phyloP scores from a whole-genome alignment of 2,329 filamentous ascomycete species.

The Pezicula carpinea region DNA sequence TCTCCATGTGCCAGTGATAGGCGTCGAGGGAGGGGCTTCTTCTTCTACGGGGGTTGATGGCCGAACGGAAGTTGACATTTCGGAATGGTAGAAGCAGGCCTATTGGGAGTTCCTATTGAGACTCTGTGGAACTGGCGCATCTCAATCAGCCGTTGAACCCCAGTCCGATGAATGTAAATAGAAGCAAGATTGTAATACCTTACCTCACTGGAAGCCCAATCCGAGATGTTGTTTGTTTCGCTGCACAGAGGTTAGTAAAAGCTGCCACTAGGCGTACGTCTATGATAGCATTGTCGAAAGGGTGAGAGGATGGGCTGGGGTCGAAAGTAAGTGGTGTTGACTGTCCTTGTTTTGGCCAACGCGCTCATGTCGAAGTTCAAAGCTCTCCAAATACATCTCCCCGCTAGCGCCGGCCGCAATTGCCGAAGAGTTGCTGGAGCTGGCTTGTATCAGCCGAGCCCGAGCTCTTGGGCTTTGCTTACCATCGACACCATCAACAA shows the following conservation, averaged over 20 bases:
- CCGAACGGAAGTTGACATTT: conserved; percentile 20
- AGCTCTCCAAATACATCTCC: neutral
- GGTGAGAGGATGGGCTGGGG: conserved; percentile 1
- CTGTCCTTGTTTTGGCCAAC: conserved; percentile 5
- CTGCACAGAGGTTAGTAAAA: conserved; percentile 22
- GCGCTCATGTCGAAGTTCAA: too few species aligned
- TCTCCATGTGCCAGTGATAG: conserved; percentile 71
- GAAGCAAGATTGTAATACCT: conserved; percentile 6
- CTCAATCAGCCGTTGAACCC: too few species aligned
- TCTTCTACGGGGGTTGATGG: conserved; percentile 21
- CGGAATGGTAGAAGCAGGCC: neutral
- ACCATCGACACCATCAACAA: neutral
- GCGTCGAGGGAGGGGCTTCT: conserved; percentile 19
- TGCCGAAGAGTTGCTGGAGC: neutral
- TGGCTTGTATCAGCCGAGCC: neutral
- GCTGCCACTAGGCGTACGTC: conserved; percentile 1
- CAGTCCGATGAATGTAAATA: conserved; percentile 14
- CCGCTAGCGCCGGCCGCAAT: neutral
- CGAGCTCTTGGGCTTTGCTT: neutral
- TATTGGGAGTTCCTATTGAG: neutral
- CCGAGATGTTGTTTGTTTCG: neutral
- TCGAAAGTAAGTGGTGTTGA: conserved; percentile 4
- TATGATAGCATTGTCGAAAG: conserved; percentile 18
- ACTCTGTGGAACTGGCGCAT: too few species aligned
- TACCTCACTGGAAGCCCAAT: conserved; percentile 2